Evolutionary conservation across 1,139 yeast genomes (phyloP), one percentile per base, ranked within the genome.

Genomic region (Debaryomyces nepalensis): DNA sequence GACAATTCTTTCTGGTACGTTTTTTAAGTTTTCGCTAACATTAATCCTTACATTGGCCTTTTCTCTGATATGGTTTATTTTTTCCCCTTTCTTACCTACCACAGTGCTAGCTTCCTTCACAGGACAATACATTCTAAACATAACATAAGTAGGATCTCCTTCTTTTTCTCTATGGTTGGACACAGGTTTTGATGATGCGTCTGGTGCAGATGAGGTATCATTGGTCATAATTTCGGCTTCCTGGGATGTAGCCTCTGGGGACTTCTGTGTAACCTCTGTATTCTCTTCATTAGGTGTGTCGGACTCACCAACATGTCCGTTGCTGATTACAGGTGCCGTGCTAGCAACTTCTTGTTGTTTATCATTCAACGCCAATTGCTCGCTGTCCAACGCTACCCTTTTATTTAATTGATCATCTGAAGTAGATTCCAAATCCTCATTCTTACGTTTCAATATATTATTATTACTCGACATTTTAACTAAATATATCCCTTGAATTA

Each of bases 31-130:
- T 37, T 87, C 95, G 54, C 89, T 82, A n/a, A 87, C 88, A 55
- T 82, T 82, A 40, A 88, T 75, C 47, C 86, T 73, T 8, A 88
- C 87, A 43, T 73, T 73, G 4, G 95, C 83, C 43, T 73, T 72
- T 21, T 78, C 84, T 49, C 90, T 80, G 38, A 88, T 75, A 48
- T 75, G 83, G 39, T 79, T 75, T 44, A 87, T 86, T 12, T 75
- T 79, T 44, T 83, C 87, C 9, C 96, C 96, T 43, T 83, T 84
- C 52, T 82, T 84, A 1, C 96, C 96, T 19, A 87, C 93, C 33
- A 87, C 73, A 16, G 77, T 61, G 6, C 87, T 81, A 0, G 95
- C 95, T 55, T 87, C 93, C 51, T 81, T 83, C n/a, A 84, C 85
- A 3, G 82, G 77, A 50, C 91, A 85, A 43, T 83, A 74, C 86